Evolutionary conservation across 2,329 filamentous ascomycete genomes (phyloP).

Genomic region (Nakataea oryzae): DNA sequence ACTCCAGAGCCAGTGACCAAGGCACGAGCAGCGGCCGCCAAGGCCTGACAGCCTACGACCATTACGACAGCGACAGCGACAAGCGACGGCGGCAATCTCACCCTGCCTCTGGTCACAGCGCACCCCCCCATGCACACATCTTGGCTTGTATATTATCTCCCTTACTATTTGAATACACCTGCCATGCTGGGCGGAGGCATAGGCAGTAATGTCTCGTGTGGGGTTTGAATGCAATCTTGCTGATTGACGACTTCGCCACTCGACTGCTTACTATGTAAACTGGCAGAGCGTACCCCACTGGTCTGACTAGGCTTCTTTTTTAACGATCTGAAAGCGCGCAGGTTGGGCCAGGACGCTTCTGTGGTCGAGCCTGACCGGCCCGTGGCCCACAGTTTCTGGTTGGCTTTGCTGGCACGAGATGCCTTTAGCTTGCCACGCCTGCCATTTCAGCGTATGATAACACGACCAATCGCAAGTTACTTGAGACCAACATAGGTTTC

Average conservation of each 20-base stretch:
- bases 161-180: too few relatives aligned
- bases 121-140: neutral
- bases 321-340: neutral
- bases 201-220: neutral
- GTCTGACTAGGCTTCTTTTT: neutral
- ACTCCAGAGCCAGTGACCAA: neutral
- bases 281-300: neutral
- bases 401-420: neutral
- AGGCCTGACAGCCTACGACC: neutral
- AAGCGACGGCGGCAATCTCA: neutral
- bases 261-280: neutral
- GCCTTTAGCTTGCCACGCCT: too few relatives aligned
- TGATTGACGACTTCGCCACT: neutral
- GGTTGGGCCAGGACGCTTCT: neutral
- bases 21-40: neutral
- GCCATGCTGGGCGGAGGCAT: too few relatives aligned
- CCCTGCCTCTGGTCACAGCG: neutral
- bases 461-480: too few relatives aligned
- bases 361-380: neutral
- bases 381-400: neutral
- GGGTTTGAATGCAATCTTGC: neutral
- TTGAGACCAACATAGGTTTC: too few relatives aligned
- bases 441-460: too few relatives aligned
- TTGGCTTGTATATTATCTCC: too few relatives aligned
- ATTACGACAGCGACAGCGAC: too few relatives aligned